Conservation (phyloP, 2,329 filamentous ascomycete species). For the Phaeoacremonium minimum region DNA sequence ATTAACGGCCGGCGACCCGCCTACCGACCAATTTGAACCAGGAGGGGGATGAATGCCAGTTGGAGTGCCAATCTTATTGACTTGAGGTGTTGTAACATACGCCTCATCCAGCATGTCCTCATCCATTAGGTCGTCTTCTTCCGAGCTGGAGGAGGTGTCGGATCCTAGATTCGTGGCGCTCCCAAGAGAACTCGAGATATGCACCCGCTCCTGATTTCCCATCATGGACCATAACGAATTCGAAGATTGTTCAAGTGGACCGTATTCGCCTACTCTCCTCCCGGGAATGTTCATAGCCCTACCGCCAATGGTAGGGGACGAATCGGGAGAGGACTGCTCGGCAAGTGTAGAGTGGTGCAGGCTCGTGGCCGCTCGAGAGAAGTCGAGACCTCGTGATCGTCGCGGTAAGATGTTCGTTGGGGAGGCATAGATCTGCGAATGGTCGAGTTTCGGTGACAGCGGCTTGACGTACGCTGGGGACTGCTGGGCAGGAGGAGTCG, state of each 20-base stretch:
- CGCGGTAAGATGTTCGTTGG: constrained; percentile 85
- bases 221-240: constrained; percentile 69
- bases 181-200: constrained; percentile 69
- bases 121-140: constrained; percentile 67
- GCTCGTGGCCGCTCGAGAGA: constrained; percentile 87
- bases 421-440: constrained; percentile 79
- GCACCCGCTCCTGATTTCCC: constrained; percentile 63
- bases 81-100: constrained; percentile 79
- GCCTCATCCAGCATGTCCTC: constrained; percentile 74
- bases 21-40: constrained; percentile 58
- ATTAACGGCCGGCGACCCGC: constrained; percentile 66
- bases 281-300: constrained; percentile 59
- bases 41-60: constrained; percentile 43
- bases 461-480: constrained; percentile 42
- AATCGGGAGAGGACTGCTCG: constrained; percentile 82
- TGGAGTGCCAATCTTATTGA: constrained; percentile 52
- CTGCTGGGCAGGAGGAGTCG: constrained; percentile 25
- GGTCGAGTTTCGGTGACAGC: constrained; percentile 83
- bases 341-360: constrained; percentile 93
- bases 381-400: constrained; percentile 86
- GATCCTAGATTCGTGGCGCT: constrained; percentile 71
- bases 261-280: constrained; percentile 43
- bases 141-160: constrained; percentile 72
- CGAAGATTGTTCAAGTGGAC: constrained; percentile 58
- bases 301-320: constrained; percentile 78